Base-by-base conservation (phyloP, 2,329 filamentous ascomycete genomes). In the Taxawa tesnikishii region DNA sequence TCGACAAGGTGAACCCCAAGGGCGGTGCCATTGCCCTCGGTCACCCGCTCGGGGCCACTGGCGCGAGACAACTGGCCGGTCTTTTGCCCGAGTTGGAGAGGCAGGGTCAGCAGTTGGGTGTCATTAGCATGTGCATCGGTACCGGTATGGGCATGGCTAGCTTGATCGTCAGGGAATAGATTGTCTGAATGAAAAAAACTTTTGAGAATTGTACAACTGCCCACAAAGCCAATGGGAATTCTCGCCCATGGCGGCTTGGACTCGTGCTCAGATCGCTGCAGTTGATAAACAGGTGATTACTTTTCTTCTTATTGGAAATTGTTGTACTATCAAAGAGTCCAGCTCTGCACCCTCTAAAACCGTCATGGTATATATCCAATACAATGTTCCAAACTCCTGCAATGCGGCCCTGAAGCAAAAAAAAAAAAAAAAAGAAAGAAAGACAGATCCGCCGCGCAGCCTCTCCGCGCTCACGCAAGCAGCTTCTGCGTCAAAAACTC, bases 21-120 rank as follows among this genome's bases (percentile, higher is more conserved):
- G 88, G 88, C 38, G 87, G 88, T 18, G 88, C 87, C 3, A 94
- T 94, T 55, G 87, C 88, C n/a, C 61, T 94, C 15, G 88, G 88
- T 2, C 88, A 94, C 55, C 87, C 87, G 5, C 68, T 94, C 1
- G 87, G 88, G 28, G 87, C 85, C 18, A 94, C 87, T 4, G 84
- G 83, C 19, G 83, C 81, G 17, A 67, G 87, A 43, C 79, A 93
- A 69, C 59, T 85, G 46, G 75, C 75, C 29, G 88, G 82, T 31
- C 55, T 88, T 63, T 52, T 93, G 61, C 53, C 71, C 57, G 67
- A 79, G 63, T 50, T 82, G 73, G 61, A 73, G 57, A 58, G 82
- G 45, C 68, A 67, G 33, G 70, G 75, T 1, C 68, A 80, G 37
- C 68, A 88, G 55, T 63, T 93, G 29, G 85, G 87, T 43, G 83